Evolutionary conservation across 371 early-diverging fungal genomes (phyloP).

Genomic region (Vairimorpha necatrix): DNA sequence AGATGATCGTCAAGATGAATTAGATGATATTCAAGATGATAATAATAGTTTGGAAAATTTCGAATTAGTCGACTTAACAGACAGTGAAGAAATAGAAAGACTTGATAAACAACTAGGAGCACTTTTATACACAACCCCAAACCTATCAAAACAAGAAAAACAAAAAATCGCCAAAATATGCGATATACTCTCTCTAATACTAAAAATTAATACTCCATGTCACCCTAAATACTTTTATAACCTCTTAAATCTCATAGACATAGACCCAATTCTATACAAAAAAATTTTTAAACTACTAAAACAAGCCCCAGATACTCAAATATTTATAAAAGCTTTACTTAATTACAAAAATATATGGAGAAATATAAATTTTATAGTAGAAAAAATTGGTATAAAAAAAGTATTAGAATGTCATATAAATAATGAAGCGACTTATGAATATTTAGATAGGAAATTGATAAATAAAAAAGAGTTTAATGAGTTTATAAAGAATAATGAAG

Average conservation of each 20-base stretch:
- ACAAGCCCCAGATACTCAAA: background rate
- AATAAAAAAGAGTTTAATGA: background rate
- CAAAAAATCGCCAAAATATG: slow-evolving; percentile 6
- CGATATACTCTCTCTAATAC: background rate
- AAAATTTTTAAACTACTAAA: background rate
- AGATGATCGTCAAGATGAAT: background rate
- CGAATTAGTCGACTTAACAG: background rate
- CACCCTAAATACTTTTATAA: too few species aligned
- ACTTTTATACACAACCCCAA: background rate
- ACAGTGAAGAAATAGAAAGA: slow-evolving; percentile 6
- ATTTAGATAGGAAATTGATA: background rate
- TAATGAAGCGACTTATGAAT: background rate
- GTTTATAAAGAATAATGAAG: background rate
- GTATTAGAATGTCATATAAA: background rate
- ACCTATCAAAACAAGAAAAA: background rate
- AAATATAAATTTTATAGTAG: slow-evolving; percentile 1
- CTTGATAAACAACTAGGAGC: background rate
- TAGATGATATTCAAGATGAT: background rate
- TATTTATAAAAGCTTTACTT: background rate
- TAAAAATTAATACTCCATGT: background rate
- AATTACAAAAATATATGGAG: background rate
- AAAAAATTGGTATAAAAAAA: background rate
- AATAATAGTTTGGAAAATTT: background rate
- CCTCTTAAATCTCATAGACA: background rate
- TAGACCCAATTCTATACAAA: background rate